Evolutionary conservation across 2,329 filamentous ascomycete genomes (phyloP), one percentile per base, ranked within the genome.

Genomic region (Magnaporthales sp.): DNA sequence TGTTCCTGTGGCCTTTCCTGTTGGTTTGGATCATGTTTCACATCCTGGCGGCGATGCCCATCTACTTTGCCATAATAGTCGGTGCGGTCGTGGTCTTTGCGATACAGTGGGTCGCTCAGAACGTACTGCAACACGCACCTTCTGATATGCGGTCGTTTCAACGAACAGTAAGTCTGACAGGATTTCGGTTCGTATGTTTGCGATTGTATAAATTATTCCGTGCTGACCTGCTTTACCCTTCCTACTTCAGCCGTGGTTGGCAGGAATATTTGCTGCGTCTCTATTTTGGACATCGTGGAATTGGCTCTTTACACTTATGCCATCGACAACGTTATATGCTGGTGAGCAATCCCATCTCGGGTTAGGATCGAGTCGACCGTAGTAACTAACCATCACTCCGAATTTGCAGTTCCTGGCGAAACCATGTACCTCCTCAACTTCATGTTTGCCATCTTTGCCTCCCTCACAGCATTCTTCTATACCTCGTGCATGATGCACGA

Each of bases 191-290:
- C 4, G 56, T 30, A 31, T 26, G 27, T 61, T 4, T 26, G 15
- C 62, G 71, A n/a, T 68, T 68, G n/a, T 4, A 13, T 13, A n/a
- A 6, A 7, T 71, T 46, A 68, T 5, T 1, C n/a, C 69, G 73
- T 67, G 73, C 67, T 54, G 8, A 13, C 2, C 27, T 19, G 10
- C 15, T 63, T 93, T 29, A 27, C 15, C 6, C 26, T 15, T 15
- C 22, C 60, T 30, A 4, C 2, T 26, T 2, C 26, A 66, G 64
- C 94, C 95, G 13, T 98, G 93, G 84, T 83, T 99, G 71, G 89
- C 95, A 0, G 95, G 95, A 67, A 93, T 99, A 69, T 99, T 99
- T 79, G 90, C 93, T 0, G 93, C 83, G 1, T 91, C 93, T 0
- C 78, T 97, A 22, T 96, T 96, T 74, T 89, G 92, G 81, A 87